These are phyloP conservation scores for Asclepias syriaca DNA, from an alignment of 257 asterid species.

Conservation along the genomic window DNA sequence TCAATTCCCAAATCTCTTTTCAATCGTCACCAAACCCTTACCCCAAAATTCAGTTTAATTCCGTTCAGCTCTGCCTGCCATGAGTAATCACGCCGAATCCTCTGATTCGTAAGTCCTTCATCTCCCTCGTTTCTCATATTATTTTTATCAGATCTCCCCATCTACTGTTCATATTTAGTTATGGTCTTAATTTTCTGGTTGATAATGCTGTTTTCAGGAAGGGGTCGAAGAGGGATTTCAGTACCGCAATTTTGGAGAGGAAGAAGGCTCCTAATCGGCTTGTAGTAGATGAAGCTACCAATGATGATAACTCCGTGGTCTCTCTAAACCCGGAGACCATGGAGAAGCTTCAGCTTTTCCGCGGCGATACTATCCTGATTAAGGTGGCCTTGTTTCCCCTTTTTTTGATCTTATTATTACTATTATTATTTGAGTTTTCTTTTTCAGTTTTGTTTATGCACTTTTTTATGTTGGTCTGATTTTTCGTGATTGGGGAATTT, in stretches of 20 bases:
- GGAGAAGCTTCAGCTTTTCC: constrained; percentile 90
- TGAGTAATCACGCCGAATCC: constrained; percentile 60
- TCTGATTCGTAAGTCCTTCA: constrained; percentile 49
- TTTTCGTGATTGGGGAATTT: background rate
- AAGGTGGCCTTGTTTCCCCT: constrained; percentile 37
- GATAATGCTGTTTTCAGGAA: constrained; percentile 40
- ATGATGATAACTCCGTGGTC: constrained; percentile 84
- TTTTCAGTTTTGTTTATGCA: background rate
- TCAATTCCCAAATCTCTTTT: background rate
- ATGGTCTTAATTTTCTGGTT: background rate
- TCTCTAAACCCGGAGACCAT: constrained; percentile 66
- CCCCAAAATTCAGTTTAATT: background rate
- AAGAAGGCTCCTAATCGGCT: constrained; percentile 81
- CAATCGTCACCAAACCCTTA: constrained; percentile 5
- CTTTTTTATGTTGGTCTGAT: constrained; percentile 1
- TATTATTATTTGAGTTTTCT: background rate
- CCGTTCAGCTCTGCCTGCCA: constrained; percentile 10
- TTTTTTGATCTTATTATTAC: background rate
- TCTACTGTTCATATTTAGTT: constrained; percentile 1
- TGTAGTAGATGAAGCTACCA: constrained; percentile 74
- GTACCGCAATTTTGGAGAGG: constrained; percentile 85
- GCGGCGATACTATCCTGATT: constrained; percentile 83
- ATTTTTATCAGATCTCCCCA: constrained; percentile 25
- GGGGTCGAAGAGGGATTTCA: constrained; percentile 77
- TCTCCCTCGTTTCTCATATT: background rate